phyloP scores from a whole-genome alignment of 805 yeast genomes.

The Ogataea pini region DNA sequence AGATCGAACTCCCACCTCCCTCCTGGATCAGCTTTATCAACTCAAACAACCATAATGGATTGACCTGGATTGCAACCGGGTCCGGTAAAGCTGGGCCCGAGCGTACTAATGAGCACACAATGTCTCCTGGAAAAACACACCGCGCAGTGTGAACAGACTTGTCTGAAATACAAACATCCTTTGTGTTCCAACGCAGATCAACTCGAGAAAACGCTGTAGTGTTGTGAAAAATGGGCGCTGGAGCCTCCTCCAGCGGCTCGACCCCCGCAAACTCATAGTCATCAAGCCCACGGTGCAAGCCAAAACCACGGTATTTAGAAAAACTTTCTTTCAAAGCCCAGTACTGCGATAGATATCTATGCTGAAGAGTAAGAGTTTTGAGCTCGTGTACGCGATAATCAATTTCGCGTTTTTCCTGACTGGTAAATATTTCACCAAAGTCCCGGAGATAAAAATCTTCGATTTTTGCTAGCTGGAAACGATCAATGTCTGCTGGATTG shows the following conservation, averaged over 20 bases:
- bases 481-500: slow-evolving; percentile 31
- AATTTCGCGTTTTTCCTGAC: slow-evolving; percentile 33
- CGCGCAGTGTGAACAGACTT: slow-evolving; percentile 4
- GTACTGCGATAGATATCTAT: slow-evolving; percentile 47
- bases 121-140: not conserved
- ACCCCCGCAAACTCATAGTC: slow-evolving; percentile 26
- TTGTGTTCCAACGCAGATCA: slow-evolving; percentile 5
- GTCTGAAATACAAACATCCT: slow-evolving; percentile 8
- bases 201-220: slow-evolving; percentile 1
- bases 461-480: slow-evolving; percentile 20
- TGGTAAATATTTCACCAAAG: slow-evolving; percentile 33
- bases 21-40: slow-evolving; percentile 1
- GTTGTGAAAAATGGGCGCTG: not conserved
- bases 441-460: slow-evolving; percentile 30
- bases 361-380: slow-evolving; percentile 11
- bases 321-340: slow-evolving; percentile 86
- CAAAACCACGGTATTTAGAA: slow-evolving; percentile 65
- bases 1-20: no score
- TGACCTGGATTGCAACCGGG: not conserved
- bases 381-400: slow-evolving; percentile 9
- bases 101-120: slow-evolving; percentile 7
- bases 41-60: slow-evolving; percentile 6
- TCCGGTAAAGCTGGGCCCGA: not conserved
- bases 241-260: not conserved
- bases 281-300: slow-evolving; percentile 40